Evolutionary conservation across 495 filamentous ascomycete species (phyloP).

Genomic region (Daldinia concentrica): DNA sequence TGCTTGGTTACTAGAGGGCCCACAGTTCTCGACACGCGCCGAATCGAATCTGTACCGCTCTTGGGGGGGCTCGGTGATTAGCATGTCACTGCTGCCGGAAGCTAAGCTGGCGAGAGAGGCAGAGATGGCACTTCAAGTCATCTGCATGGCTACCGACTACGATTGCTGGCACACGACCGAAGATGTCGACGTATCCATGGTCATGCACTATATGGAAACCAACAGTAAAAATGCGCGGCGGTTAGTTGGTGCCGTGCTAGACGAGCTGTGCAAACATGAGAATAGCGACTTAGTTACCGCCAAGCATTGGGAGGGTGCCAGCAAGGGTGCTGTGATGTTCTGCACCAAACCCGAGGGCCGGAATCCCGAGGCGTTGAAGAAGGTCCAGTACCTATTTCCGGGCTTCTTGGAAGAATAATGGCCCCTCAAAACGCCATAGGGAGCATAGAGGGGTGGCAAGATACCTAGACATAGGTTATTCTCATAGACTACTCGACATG

Average conservation of each 20-base stretch:
- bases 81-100: slow-evolving; percentile 97
- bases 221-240: slow-evolving; percentile 87
- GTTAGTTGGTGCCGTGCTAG: slow-evolving; percentile 85
- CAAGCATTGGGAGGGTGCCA: slow-evolving; percentile 74
- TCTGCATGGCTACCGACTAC: slow-evolving; percentile 99
- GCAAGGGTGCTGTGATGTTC: slow-evolving; percentile 73
- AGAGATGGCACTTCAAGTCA: slow-evolving; percentile 95
- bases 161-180: slow-evolving; percentile 89
- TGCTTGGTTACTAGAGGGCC: slow-evolving; percentile 70
- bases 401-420: slow-evolving; percentile 58
- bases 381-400: slow-evolving; percentile 81
- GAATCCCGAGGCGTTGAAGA: slow-evolving; percentile 70
- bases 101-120: slow-evolving; percentile 95
- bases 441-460: not conserved
- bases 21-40: slow-evolving; percentile 96
- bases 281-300: slow-evolving; percentile 77
- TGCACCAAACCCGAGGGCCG: slow-evolving; percentile 74
- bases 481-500: slow-evolving; percentile 4
- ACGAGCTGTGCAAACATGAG: slow-evolving; percentile 80
- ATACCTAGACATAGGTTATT: slow-evolving; percentile 16
- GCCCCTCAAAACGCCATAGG: not conserved
- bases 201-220: slow-evolving; percentile 94
- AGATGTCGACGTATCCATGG: slow-evolving; percentile 94
- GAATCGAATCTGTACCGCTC: slow-evolving; percentile 93
- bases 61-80: slow-evolving; percentile 92